A percentile compares a stretch with the other conserved stretches of the same genome.
phyloP scores from a whole-genome alignment of 2,329 filamentous ascomycete species.

The Aspergillus hiratsukae region DNA sequence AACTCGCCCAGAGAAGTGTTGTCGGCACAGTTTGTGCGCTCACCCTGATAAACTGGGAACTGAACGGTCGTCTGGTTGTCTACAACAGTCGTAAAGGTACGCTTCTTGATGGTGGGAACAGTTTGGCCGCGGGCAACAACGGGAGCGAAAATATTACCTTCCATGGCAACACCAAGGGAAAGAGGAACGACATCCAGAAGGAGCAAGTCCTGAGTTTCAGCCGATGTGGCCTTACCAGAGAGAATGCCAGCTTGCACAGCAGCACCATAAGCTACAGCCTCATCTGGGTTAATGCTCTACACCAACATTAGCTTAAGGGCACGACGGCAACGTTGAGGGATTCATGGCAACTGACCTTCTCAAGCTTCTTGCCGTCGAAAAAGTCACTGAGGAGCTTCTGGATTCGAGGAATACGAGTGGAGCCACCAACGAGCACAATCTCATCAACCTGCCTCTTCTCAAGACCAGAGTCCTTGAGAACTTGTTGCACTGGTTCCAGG shows the following conservation, averaged over 20 bases:
- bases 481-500: conserved; percentile 91
- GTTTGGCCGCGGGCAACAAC: conserved; percentile 78
- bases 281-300: conserved; percentile 93
- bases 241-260: conserved; percentile 98
- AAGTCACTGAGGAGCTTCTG: conserved; percentile 99
- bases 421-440: conserved; percentile 98
- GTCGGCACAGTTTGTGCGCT: conserved; percentile 96
- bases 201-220: conserved; percentile 89
- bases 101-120: conserved; percentile 77
- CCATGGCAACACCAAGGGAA: conserved; percentile 98
- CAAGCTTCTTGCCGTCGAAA: conserved; percentile 99
- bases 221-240: conserved; percentile 93
- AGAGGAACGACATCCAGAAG: conserved; percentile 95
- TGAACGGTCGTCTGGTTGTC: conserved; percentile 73
- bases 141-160: conserved; percentile 97
- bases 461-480: conserved; percentile 84
- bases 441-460: conserved; percentile 93
- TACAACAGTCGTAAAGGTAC: conserved; percentile 73
- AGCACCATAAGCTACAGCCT: conserved; percentile 98
- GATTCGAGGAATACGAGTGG: conserved; percentile 96
- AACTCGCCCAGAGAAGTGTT: conserved; percentile 98
- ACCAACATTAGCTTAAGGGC: neutral
- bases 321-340: neutral
- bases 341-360: conserved; percentile 58
- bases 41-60: conserved; percentile 93